Conservation (phyloP, 1,284 basidiomycete species). For the Ceratobasidium sp. region DNA sequence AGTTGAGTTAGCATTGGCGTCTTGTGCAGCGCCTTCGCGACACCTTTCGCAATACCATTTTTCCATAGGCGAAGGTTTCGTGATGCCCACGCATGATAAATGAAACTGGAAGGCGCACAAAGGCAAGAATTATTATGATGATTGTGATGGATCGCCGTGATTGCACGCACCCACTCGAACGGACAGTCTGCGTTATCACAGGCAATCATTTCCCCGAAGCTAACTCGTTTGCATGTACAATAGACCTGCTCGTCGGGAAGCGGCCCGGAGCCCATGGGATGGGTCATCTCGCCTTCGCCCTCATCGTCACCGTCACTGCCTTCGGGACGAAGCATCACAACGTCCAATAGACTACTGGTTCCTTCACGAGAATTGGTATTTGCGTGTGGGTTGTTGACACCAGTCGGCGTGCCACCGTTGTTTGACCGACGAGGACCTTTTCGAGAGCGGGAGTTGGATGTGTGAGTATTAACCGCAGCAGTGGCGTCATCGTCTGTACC, state of each 20-base stretch:
- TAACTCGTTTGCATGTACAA: slow-evolving; percentile 86
- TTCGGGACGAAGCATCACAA: slow-evolving; percentile 39
- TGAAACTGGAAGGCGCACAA: slow-evolving; percentile 9
- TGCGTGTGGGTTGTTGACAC: not conserved
- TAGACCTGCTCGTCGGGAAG: slow-evolving; percentile 69
- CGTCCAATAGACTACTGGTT: slow-evolving; percentile 37
- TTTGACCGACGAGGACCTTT: slow-evolving; percentile 30
- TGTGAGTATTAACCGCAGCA: slow-evolving; percentile 8
- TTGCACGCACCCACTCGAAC: slow-evolving; percentile 86
- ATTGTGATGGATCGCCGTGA: not conserved
- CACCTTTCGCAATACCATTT: slow-evolving; percentile 36
- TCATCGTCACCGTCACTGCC: slow-evolving; percentile 58
- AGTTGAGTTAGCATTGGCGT: slow-evolving; percentile 3
- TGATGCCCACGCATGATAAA: slow-evolving; percentile 31
- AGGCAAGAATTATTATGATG: not conserved
- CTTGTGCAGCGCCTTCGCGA: slow-evolving; percentile 19
- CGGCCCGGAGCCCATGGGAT: not conserved
- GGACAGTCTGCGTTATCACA: slow-evolving; percentile 91
- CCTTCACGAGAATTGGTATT: slow-evolving; percentile 20
- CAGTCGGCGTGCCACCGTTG: slow-evolving; percentile 5
- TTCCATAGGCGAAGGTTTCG: slow-evolving; percentile 26
- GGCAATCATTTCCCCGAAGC: slow-evolving; percentile 96
- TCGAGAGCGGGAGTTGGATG: slow-evolving; percentile 19
- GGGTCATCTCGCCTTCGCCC: slow-evolving; percentile 54
- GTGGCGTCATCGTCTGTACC: slow-evolving; percentile 30